A percentile compares a stretch with the other conserved stretches of the same genome.
phyloP scores from a whole-genome alignment of 2,329 filamentous ascomycete species.

The Aspergillus fructus region DNA sequence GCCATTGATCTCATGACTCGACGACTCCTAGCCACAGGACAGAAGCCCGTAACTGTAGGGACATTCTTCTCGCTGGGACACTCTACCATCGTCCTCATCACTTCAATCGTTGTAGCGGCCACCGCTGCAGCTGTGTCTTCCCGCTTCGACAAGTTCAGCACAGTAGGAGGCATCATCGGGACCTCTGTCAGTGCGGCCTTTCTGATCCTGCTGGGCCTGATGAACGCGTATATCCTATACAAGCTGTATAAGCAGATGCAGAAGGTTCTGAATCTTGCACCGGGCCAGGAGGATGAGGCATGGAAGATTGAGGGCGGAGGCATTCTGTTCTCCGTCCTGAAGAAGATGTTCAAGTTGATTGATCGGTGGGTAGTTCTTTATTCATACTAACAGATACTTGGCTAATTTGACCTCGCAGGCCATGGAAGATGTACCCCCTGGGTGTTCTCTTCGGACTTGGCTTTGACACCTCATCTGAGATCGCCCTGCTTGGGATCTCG shows the following conservation, averaged over 20 bases:
- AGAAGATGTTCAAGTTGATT: slow-evolving; percentile 72
- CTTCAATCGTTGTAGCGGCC: slow-evolving; percentile 86
- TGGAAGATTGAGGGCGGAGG: slow-evolving; percentile 76
- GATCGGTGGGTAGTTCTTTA: slow-evolving; percentile 43
- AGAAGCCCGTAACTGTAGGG: slow-evolving; percentile 84
- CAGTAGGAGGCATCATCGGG: slow-evolving; percentile 83
- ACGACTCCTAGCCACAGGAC: slow-evolving; percentile 79
- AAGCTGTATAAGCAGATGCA: slow-evolving; percentile 70
- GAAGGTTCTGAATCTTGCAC: slow-evolving; percentile 54
- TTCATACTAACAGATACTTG: no score
- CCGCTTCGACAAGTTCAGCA: slow-evolving; percentile 76
- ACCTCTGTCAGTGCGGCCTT: slow-evolving; percentile 83
- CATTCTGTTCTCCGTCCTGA: slow-evolving; percentile 69
- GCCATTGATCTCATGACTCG: slow-evolving; percentile 96
- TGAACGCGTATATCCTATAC: slow-evolving; percentile 83
- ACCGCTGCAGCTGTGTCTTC: slow-evolving; percentile 80
- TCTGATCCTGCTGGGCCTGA: slow-evolving; percentile 74
- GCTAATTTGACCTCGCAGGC: slow-evolving; percentile 24
- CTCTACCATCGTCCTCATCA: slow-evolving; percentile 87
- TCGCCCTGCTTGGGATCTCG: slow-evolving; percentile 86
- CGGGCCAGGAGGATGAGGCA: slow-evolving; percentile 49
- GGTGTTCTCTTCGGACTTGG: slow-evolving; percentile 88
- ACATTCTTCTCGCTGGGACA: slow-evolving; percentile 94
- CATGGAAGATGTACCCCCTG: slow-evolving; percentile 94
- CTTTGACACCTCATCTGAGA: slow-evolving; percentile 93